Evolutionary conservation across 352 stramenopile species (phyloP).

Genomic region (Globisporangium yorkense): DNA sequence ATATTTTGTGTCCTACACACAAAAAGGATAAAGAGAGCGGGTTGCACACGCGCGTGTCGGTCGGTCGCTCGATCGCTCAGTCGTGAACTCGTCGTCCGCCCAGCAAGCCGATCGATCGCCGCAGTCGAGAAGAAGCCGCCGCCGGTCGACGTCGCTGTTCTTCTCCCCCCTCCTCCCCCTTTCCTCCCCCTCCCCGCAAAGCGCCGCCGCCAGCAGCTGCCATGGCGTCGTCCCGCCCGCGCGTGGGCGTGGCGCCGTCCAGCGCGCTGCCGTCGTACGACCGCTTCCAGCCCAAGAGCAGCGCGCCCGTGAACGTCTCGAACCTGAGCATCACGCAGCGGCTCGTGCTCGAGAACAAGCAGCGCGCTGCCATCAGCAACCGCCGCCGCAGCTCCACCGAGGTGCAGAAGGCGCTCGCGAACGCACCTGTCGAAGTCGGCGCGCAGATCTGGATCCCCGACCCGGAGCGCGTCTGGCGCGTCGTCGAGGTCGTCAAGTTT

Average conservation of each 20-base stretch:
- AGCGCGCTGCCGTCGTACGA: slow-evolving; percentile 75
- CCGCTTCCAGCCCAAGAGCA: slow-evolving; percentile 63
- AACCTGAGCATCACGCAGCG: slow-evolving; percentile 73
- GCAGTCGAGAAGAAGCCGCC: background rate
- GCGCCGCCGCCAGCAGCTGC: background rate
- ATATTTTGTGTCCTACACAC: slow-evolving; percentile 3
- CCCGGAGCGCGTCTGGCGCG: slow-evolving; percentile 73
- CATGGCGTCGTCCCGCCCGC: slow-evolving; percentile 24
- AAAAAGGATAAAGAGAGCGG: background rate
- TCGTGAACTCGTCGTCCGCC: slow-evolving; percentile 13
- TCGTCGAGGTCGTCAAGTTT: slow-evolving; percentile 73
- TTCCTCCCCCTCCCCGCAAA: background rate
- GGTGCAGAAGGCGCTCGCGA: slow-evolving; percentile 53
- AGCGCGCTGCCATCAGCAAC: slow-evolving; percentile 52
- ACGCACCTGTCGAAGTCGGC: slow-evolving; percentile 69
- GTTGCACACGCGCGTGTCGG: slow-evolving; percentile 1
- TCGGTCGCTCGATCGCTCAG: background rate
- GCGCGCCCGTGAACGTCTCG: slow-evolving; percentile 46
- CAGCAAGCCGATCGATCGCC: background rate
- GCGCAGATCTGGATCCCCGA: slow-evolving; percentile 86
- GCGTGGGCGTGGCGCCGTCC: slow-evolving; percentile 54
- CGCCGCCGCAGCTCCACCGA: slow-evolving; percentile 68
- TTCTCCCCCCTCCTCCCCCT: background rate
- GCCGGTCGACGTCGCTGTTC: slow-evolving; percentile 5
- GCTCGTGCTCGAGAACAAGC: slow-evolving; percentile 83